phyloP scores from a whole-genome alignment of 768 basidiomycete species.

The Cyclocybe cylindracea region DNA sequence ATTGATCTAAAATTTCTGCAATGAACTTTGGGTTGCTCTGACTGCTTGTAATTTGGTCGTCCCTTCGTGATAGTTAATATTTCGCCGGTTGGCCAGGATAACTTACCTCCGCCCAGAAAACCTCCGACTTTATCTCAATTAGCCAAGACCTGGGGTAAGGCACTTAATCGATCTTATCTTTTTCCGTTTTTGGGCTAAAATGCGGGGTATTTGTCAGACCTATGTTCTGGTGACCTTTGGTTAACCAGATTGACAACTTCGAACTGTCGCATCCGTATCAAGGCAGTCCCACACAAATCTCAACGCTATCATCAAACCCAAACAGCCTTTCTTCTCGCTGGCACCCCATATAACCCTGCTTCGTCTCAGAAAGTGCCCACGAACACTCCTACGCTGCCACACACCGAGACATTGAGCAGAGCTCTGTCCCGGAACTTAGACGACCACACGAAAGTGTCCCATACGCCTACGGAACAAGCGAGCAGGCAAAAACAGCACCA shows the following conservation, averaged over 20 bases:
- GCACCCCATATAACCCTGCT: too few relatives aligned
- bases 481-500: too few relatives aligned
- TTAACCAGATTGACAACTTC: constrained; percentile 9
- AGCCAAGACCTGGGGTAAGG: background rate
- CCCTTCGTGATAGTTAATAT: too few relatives aligned
- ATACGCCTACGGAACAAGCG: background rate
- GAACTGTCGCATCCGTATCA: constrained; percentile 4
- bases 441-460: background rate
- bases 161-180: constrained; percentile 20
- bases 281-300: constrained; percentile 4
- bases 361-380: too few relatives aligned
- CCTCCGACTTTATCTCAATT: background rate
- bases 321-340: too few relatives aligned
- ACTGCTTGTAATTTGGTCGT: too few relatives aligned
- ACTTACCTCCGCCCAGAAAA: background rate
- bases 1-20: too few relatives aligned
- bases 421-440: background rate
- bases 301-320: too few relatives aligned
- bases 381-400: too few relatives aligned
- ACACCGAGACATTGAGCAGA: too few relatives aligned
- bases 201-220: constrained; percentile 30
- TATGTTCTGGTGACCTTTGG: constrained; percentile 12
- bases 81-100: too few relatives aligned
- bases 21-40: too few relatives aligned
- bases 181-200: constrained; percentile 19